Evolutionary conservation across 1,139 yeast genomes (phyloP).

Genomic region (Kurtzmaniella quercitrusa): DNA sequence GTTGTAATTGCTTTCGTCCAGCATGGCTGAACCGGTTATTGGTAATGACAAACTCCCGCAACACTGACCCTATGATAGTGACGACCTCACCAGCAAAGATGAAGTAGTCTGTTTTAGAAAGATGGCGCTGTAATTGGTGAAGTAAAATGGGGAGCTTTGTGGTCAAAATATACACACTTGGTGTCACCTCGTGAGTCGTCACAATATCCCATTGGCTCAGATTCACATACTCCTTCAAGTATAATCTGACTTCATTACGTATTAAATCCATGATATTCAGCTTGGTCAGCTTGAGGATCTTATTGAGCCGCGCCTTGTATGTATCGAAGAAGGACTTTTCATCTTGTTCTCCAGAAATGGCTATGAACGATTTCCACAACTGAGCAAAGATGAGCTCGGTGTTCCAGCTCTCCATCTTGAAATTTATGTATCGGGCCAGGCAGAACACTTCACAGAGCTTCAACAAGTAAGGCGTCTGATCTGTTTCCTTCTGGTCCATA

Average conservation of each 20-base stretch:
- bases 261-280: conserved; percentile 42
- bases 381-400: conserved; percentile 62
- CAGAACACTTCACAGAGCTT: conserved; percentile 58
- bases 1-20: conserved; percentile 55
- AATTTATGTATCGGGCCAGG: conserved; percentile 50
- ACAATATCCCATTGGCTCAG: conserved; percentile 28
- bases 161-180: conserved; percentile 33
- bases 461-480: conserved; percentile 41
- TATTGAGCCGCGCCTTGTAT: conserved; percentile 43
- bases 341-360: conserved; percentile 14
- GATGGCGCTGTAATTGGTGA: conserved; percentile 24
- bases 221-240: conserved; percentile 51
- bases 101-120: conserved; percentile 27
- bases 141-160: conserved; percentile 32
- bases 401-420: conserved; percentile 58
- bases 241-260: conserved; percentile 43
- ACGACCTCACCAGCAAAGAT: conserved; percentile 36
- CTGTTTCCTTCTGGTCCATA: conserved; percentile 19
- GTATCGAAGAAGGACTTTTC: conserved; percentile 53
- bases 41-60: conserved; percentile 57
- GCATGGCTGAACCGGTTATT: conserved; percentile 53
- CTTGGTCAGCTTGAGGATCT: conserved; percentile 35
- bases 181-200: conserved; percentile 20
- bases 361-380: conserved; percentile 48
- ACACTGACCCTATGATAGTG: conserved; percentile 41